These are phyloP conservation scores for Staphylotrichum longicolle DNA, from an alignment of 495 filamentous ascomycete genomes.

Conservation along the genomic window DNA sequence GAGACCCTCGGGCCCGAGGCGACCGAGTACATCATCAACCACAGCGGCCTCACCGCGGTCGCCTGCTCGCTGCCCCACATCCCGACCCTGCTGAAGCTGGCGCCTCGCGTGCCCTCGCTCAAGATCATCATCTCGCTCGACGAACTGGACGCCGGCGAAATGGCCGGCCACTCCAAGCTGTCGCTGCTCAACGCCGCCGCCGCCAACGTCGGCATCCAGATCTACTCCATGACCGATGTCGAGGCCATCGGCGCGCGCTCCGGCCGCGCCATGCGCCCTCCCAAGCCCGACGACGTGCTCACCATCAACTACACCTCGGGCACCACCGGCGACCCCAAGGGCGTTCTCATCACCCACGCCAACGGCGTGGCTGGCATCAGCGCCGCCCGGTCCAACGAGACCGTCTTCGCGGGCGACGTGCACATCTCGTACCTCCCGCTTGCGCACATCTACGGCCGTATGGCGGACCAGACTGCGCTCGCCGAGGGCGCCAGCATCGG, in stretches of 20 bases:
- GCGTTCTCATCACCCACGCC: slow-evolving; percentile 80
- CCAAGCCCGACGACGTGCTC: slow-evolving; percentile 70
- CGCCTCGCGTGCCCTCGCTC: slow-evolving; percentile 69
- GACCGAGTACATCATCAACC: slow-evolving; percentile 94
- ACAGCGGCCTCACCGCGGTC: slow-evolving; percentile 72
- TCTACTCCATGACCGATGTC: slow-evolving; percentile 71
- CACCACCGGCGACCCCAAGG: slow-evolving; percentile 92
- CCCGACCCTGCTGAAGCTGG: slow-evolving; percentile 80
- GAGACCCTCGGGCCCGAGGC: slow-evolving; percentile 89
- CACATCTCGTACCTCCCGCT: slow-evolving; percentile 86
- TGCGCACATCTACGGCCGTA: slow-evolving; percentile 89
- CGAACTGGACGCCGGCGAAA: slow-evolving; percentile 78
- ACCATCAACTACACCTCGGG: slow-evolving; percentile 99
- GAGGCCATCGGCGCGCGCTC: slow-evolving; percentile 73
- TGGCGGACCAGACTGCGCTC: slow-evolving; percentile 73
- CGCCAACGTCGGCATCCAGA: slow-evolving; percentile 64
- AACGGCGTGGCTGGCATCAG: slow-evolving; percentile 74
- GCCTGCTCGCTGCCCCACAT: slow-evolving; percentile 82
- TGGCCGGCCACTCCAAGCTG: slow-evolving; percentile 71
- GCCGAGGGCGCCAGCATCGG: slow-evolving; percentile 75
- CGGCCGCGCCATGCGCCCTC: slow-evolving; percentile 64
- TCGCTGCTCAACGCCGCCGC: slow-evolving; percentile 73
- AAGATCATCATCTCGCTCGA: slow-evolving; percentile 91
- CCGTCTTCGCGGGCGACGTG: slow-evolving; percentile 54
- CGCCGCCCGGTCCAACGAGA: slow-evolving; percentile 52